Evolutionary conservation across 257 asterid genomes (phyloP).

Genomic region (Solanum piurae): DNA sequence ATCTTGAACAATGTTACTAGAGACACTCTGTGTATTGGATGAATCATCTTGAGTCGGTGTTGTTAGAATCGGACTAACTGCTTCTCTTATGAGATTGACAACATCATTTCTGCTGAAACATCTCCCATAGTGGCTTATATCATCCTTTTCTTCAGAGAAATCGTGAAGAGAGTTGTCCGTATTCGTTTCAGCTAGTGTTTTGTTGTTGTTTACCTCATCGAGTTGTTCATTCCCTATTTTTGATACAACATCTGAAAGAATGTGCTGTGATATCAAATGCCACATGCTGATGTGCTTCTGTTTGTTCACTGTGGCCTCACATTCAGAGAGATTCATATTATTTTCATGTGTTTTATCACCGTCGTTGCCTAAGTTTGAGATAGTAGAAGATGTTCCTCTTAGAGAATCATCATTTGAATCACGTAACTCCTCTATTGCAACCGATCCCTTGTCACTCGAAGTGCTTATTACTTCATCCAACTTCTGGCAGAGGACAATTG

Average conservation of each 20-base stretch:
- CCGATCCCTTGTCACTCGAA: not conserved
- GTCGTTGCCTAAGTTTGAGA: not conserved
- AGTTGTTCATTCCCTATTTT: constrained; percentile 55
- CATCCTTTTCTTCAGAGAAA: not conserved
- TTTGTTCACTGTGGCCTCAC: constrained; percentile 12
- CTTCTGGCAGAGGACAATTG: not conserved
- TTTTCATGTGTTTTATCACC: not conserved
- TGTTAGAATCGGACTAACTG: constrained; percentile 63
- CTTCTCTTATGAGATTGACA: constrained; percentile 69
- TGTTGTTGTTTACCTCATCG: constrained; percentile 24
- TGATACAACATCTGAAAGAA: constrained; percentile 55
- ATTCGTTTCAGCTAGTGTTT: not conserved
- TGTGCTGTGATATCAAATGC: constrained; percentile 86
- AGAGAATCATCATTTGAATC: not conserved
- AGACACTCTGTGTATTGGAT: not conserved
- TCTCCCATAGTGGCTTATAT: constrained; percentile 3
- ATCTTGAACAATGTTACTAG: constrained; percentile 19
- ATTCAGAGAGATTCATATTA: not conserved
- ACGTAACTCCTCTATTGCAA: not conserved
- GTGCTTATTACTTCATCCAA: not conserved
- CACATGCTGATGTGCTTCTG: constrained; percentile 54
- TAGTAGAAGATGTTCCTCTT: not conserved
- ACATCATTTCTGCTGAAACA: constrained; percentile 58
- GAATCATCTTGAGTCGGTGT: constrained; percentile 47
- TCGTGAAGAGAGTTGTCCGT: not conserved